Evolutionary conservation across 495 filamentous ascomycete genomes (phyloP).

Genomic region (Hypomontagnella monticulosa): DNA sequence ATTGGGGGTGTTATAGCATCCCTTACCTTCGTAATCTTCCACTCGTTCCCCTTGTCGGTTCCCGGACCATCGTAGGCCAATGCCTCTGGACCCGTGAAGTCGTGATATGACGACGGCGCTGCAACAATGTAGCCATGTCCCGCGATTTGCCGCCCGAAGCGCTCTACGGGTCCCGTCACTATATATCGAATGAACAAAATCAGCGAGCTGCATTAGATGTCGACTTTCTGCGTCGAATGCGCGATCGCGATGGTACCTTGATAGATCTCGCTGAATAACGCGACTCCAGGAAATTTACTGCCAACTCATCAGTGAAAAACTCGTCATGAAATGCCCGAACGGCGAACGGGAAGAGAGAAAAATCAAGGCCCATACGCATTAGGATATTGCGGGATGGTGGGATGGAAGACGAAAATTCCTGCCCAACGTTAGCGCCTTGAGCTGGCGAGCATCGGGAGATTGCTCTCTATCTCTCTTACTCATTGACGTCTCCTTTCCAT

Average conservation of each 20-base stretch:
- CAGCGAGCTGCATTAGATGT: slow-evolving; percentile 27
- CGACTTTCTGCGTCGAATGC: slow-evolving; percentile 4
- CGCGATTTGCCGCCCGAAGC: slow-evolving; percentile 92
- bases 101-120: slow-evolving; percentile 90
- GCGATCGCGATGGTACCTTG: slow-evolving; percentile 69
- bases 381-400: slow-evolving; percentile 82
- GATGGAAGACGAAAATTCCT: slow-evolving; percentile 93
- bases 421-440: slow-evolving; percentile 38
- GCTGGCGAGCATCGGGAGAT: neutral
- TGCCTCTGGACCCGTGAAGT: slow-evolving; percentile 87
- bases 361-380: slow-evolving; percentile 65
- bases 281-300: slow-evolving; percentile 86
- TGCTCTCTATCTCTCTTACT: slow-evolving; percentile 51
- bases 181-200: slow-evolving; percentile 13
- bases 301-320: slow-evolving; percentile 39
- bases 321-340: neutral
- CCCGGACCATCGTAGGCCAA: slow-evolving; percentile 87
- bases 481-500: slow-evolving; percentile 60
- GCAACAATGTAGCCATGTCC: slow-evolving; percentile 94
- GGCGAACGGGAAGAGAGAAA: slow-evolving; percentile 7
- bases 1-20: neutral
- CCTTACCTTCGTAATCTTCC: slow-evolving; percentile 79
- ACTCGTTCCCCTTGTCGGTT: slow-evolving; percentile 87
- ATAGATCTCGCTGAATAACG: slow-evolving; percentile 95
- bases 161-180: slow-evolving; percentile 93